These are phyloP conservation scores for Termitomyces heimii DNA, from an alignment of 768 basidiomycete genomes.

Conservation along the genomic window DNA sequence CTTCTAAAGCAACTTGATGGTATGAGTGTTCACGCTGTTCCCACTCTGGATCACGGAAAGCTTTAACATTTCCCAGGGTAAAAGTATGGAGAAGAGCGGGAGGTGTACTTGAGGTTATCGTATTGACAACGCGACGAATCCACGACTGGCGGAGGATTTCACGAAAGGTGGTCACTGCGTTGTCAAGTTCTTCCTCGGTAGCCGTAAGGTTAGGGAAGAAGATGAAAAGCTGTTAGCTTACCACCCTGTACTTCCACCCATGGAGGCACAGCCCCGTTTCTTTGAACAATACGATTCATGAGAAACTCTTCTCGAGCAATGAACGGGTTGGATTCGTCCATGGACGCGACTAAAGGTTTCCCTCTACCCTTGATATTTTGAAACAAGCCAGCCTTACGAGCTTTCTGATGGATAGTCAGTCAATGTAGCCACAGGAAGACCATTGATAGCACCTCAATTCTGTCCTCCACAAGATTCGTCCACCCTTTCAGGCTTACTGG, in stretches of 20 bases:
- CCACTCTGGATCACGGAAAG: slow-evolving; percentile 64
- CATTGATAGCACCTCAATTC: slow-evolving; percentile 54
- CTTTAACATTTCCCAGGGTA: slow-evolving; percentile 29
- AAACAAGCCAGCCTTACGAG: slow-evolving; percentile 62
- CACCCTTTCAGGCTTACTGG: slow-evolving; percentile 70
- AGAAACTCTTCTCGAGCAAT: slow-evolving; percentile 76
- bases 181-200: slow-evolving; percentile 53
- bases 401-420: slow-evolving; percentile 37
- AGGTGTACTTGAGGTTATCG: slow-evolving; percentile 41
- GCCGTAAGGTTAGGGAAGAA: neutral
- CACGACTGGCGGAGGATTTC: slow-evolving; percentile 60
- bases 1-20: slow-evolving; percentile 60
- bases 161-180: slow-evolving; percentile 55
- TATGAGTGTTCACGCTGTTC: slow-evolving; percentile 59
- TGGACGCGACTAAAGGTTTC: slow-evolving; percentile 28
- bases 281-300: slow-evolving; percentile 81
- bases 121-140: slow-evolving; percentile 70
- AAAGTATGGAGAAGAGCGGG: slow-evolving; percentile 29
- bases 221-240: slow-evolving; percentile 20
- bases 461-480: slow-evolving; percentile 70
- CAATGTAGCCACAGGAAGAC: neutral
- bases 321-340: slow-evolving; percentile 44
- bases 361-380: slow-evolving; percentile 65
- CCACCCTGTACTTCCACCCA: slow-evolving; percentile 83
- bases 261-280: slow-evolving; percentile 77